Evolutionary conservation across 2,329 filamentous ascomycete genomes (phyloP).

Genomic region (Saccharata proteae): DNA sequence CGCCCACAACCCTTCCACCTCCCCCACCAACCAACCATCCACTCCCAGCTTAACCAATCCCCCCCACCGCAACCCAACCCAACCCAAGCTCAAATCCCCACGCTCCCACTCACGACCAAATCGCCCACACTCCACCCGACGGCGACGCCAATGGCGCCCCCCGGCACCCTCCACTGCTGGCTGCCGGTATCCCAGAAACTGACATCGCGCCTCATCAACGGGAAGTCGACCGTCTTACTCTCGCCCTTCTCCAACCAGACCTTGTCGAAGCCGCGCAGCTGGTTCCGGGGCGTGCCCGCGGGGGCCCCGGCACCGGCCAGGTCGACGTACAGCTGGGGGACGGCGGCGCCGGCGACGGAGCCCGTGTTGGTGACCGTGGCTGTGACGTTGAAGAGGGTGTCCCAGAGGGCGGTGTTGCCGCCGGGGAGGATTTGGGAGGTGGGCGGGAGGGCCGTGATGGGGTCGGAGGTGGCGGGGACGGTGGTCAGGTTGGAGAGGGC

Average conservation of each 20-base stretch:
- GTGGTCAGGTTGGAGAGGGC: constrained; percentile 7
- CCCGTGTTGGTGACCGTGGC: constrained; percentile 42
- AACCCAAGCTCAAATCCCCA: not conserved
- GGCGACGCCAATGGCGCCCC: constrained; percentile 10
- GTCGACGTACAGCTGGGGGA: constrained; percentile 47
- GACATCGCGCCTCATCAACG: constrained; percentile 36
- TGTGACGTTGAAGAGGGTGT: constrained; percentile 29
- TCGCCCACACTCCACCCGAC: constrained; percentile 17
- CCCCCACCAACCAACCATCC: too few species aligned
- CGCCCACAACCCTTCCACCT: too few species aligned
- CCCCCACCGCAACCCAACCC: not conserved
- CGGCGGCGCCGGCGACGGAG: constrained; percentile 32
- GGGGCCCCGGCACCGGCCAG: constrained; percentile 19
- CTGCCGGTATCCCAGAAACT: constrained; percentile 36
- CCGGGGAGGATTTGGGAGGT: constrained; percentile 24
- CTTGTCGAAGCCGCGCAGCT: constrained; percentile 39
- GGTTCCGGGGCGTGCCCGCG: constrained; percentile 33
- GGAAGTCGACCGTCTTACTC: constrained; percentile 31
- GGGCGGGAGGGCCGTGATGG: constrained; percentile 8
- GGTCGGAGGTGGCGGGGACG: not conserved
- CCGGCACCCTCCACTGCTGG: constrained; percentile 31
- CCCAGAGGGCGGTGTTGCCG: constrained; percentile 45
- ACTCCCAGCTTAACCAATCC: too few species aligned
- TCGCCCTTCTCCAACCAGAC: constrained; percentile 30
- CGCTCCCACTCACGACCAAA: not conserved